These are phyloP conservation scores for Ligustrum vulgare DNA, from an alignment of 257 asterid genomes.

Conservation along the genomic window DNA sequence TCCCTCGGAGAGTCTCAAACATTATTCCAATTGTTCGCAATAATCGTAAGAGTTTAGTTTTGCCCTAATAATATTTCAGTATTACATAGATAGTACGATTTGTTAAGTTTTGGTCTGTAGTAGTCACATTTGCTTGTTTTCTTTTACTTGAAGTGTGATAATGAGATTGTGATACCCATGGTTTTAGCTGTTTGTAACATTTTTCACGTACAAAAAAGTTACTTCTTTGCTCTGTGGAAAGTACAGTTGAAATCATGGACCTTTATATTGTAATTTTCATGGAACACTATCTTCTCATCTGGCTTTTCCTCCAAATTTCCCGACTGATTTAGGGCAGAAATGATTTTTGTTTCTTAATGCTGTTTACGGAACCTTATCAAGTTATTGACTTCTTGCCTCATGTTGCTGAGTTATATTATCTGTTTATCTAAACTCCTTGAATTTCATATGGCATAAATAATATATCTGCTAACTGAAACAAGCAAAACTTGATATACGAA, in stretches of 20 bases:
- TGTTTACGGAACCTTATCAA: background rate
- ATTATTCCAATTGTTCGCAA: constrained; percentile 59
- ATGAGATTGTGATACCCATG: constrained; percentile 9
- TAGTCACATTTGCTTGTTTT: background rate
- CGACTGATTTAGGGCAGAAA: background rate
- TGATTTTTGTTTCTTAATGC: background rate
- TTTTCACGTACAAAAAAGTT: background rate
- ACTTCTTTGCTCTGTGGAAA: background rate
- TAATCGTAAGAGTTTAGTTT: constrained; percentile 59
- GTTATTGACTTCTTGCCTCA: background rate
- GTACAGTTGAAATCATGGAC: background rate
- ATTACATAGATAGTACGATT: background rate
- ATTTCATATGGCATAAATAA: constrained; percentile 5
- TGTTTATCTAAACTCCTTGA: background rate
- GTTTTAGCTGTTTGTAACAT: constrained; percentile 1
- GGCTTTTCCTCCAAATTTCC: background rate
- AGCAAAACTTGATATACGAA: constrained; percentile 11
- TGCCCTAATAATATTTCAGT: constrained; percentile 3
- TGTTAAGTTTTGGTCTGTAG: too few relatives aligned
- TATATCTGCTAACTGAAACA: constrained; percentile 3
- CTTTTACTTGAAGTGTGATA: background rate
- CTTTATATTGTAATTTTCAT: background rate
- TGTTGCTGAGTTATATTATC: too few relatives aligned
- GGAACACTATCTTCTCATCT: background rate
- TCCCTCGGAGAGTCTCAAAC: constrained; percentile 81